Evolutionary conservation across 306 rosid species (phyloP).

Genomic region (Cucumis hystrix): DNA sequence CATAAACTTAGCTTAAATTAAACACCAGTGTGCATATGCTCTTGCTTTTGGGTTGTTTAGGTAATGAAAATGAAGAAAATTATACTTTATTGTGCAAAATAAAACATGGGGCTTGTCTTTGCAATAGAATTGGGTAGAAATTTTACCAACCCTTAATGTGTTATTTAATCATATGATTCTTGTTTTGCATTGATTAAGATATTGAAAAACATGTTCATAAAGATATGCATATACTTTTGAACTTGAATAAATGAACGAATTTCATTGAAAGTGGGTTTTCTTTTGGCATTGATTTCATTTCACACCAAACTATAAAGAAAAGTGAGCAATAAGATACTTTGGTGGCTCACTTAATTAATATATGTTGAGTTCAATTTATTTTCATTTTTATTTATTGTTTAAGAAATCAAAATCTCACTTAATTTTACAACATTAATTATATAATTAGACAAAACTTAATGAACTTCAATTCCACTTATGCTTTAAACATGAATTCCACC

Average conservation of each 20-base stretch:
- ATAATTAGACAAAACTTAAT: not conserved
- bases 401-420: no score
- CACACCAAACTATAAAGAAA: not conserved
- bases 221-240: not conserved
- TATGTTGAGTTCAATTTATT: not conserved
- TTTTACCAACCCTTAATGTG: not conserved
- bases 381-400: no score
- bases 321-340: not conserved
- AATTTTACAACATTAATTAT: no score
- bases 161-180: not conserved
- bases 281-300: not conserved
- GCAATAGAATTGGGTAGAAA: not conserved
- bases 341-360: not conserved
- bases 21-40: not conserved
- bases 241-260: not conserved
- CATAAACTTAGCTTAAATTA: not conserved
- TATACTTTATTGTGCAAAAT: not conserved
- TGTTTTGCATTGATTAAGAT: not conserved
- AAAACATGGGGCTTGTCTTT: not conserved
- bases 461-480: not conserved
- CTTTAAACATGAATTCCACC: not conserved
- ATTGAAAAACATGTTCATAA: not conserved
- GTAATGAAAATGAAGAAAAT: not conserved
- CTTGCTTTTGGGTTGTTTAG: not conserved
- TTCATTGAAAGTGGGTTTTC: not conserved